Base-by-base conservation (phyloP, 208 protist genomes). In the Vickermania spadyakhi region DNA sequence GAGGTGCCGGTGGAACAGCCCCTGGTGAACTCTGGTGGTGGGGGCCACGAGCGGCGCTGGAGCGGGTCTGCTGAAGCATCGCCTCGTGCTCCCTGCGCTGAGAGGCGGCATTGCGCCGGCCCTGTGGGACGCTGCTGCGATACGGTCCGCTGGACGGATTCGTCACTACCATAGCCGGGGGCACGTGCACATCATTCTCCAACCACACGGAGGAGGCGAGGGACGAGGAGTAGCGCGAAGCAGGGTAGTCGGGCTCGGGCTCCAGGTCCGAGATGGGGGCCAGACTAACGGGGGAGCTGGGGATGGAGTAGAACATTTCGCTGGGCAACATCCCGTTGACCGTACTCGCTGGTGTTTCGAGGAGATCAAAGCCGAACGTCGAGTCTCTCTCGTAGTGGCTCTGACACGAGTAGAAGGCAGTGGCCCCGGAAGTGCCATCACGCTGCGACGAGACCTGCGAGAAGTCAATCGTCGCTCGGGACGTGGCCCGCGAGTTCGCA, bases 11-110 rank as follows among this genome's bases (percentile, higher is more conserved):
- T n/a, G n/a, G n/a, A n/a, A n/a, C n/a, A n/a, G n/a, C n/a, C n/a
- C n/a, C n/a, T n/a, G n/a, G n/a, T n/a, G n/a, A n/a, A n/a, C n/a
- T n/a, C n/a, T n/a, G n/a, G n/a, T n/a, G n/a, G 11, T 45, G 11
- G 11, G 11, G 18, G 36, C 36, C 36, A 7, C 11, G 11, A 18
- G 11, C 18, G 36, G 36, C 36, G 18, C 11, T 22, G 51, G 51
- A 11, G n/a, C 18, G 18, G 18, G 5, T 22, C 5, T n/a, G 51
- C 18, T 28, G 7, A 11, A 26, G 51, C 51, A 55, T 5, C n/a
- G 51, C 51, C 51, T 55, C 11, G n/a, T 28, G 51, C 51, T 7
- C 51, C n/a, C 25, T 5, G 51, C 23, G 51, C 51, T 55, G 51
- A 7, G 36, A 45, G 36, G 36, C 36, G 36, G 36, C 36, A 7